These are phyloP conservation scores for Plasmodium malariae DNA, from an alignment of 169 alveolate genomes.

Conservation along the genomic window DNA sequence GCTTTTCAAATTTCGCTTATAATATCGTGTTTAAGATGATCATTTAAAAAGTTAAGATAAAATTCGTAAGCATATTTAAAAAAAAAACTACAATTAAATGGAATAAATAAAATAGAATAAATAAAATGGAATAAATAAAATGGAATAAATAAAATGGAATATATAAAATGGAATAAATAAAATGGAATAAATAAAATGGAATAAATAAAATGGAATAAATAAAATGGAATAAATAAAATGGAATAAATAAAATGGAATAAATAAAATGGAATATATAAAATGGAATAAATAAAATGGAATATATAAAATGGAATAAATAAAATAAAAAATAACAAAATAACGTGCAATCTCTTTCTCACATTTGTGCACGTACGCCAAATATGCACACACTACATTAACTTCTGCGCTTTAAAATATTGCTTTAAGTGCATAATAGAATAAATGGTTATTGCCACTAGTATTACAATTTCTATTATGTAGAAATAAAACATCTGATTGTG, in stretches of 20 bases:
- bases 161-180: no score
- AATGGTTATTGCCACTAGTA: constrained; percentile 76
- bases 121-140: no score
- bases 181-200: no score
- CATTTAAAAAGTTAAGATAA: no score
- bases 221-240: not conserved
- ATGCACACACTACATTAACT: constrained; percentile 67
- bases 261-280: not conserved
- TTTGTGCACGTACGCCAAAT: not conserved
- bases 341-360: not conserved
- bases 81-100: no score
- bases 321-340: not conserved
- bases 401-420: constrained; percentile 81
- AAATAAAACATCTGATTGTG: constrained; percentile 81
- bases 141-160: no score
- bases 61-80: no score
- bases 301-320: not conserved
- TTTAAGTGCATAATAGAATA: constrained; percentile 83
- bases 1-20: no score
- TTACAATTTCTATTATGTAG: constrained; percentile 78
- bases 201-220: not conserved
- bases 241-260: not conserved
- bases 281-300: not conserved
- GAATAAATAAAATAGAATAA: no score
- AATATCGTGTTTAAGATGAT: no score